Conservation (phyloP, 2,329 filamentous ascomycete species). For the Stemphylium beticola region DNA sequence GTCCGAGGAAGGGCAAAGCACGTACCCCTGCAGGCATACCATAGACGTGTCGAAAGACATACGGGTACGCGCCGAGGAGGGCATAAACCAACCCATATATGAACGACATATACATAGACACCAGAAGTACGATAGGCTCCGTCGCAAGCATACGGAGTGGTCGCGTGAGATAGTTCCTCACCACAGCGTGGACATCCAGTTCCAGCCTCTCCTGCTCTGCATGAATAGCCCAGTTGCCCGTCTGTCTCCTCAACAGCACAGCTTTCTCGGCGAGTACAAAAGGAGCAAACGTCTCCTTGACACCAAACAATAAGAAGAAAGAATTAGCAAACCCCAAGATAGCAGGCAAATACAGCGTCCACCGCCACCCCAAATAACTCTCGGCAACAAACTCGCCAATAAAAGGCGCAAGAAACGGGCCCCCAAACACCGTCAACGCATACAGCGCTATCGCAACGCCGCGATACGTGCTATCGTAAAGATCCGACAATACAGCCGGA, state of each 20-base stretch:
- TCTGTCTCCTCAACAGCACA: neutral
- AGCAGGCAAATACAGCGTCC: neutral
- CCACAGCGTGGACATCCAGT: neutral
- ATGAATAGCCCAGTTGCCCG: neutral
- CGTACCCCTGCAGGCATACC: neutral
- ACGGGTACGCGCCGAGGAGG: neutral
- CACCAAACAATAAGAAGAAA: neutral
- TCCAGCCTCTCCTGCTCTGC: neutral
- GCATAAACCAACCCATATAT: neutral
- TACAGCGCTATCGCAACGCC: neutral
- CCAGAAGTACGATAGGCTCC: neutral
- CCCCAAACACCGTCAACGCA: neutral
- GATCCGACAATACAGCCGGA: neutral
- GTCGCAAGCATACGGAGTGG: neutral
- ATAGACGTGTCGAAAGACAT: neutral
- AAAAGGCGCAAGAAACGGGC: neutral
- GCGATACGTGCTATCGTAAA: neutral
- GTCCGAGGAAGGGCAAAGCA: neutral
- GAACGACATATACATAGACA: neutral
- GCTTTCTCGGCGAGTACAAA: neutral
- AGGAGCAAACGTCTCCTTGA: neutral
- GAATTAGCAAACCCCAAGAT: neutral
- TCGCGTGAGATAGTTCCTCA: neutral
- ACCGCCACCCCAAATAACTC: neutral
- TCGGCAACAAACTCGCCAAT: neutral